phyloP scores from a whole-genome alignment of 768 basidiomycete genomes.

The Strobilomyces confusus region DNA sequence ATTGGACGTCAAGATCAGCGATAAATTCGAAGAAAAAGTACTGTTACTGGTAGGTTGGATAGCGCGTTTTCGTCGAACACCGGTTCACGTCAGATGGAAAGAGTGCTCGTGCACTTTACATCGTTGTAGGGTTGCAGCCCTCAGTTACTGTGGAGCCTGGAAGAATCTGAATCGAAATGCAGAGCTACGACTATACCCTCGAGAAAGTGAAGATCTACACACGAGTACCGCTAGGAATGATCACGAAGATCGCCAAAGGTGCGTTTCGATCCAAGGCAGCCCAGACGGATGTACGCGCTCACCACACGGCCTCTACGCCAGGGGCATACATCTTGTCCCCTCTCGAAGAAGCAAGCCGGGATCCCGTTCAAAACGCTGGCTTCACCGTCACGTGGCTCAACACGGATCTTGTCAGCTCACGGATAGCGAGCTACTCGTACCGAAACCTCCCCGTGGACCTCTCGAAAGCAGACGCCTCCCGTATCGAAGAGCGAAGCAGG shows the following conservation, averaged over 20 bases:
- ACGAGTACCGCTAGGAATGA: slow-evolving; percentile 81
- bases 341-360: slow-evolving; percentile 87
- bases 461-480: not conserved
- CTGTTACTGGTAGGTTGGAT: slow-evolving; percentile 65
- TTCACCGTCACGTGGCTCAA: slow-evolving; percentile 80
- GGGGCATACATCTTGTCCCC: slow-evolving; percentile 96
- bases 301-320: slow-evolving; percentile 25
- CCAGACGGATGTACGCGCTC: not conserved
- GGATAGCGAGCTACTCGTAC: slow-evolving; percentile 82
- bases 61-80: not conserved
- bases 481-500: not conserved
- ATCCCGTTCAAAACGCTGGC: slow-evolving; percentile 84
- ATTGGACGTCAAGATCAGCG: slow-evolving; percentile 63
- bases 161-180: slow-evolving; percentile 7
- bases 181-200: slow-evolving; percentile 93
- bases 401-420: slow-evolving; percentile 60
- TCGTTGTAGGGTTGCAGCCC: slow-evolving; percentile 57
- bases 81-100: slow-evolving; percentile 13
- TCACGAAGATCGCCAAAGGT: slow-evolving; percentile 79
- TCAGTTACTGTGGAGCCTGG: not conserved
- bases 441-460: slow-evolving; percentile 54
- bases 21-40: slow-evolving; percentile 93
- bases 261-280: not conserved
- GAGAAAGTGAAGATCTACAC: slow-evolving; percentile 90
- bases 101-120: slow-evolving; percentile 58